Conservation (phyloP, 208 protist species). For the Trypanosoma caninum region DNA sequence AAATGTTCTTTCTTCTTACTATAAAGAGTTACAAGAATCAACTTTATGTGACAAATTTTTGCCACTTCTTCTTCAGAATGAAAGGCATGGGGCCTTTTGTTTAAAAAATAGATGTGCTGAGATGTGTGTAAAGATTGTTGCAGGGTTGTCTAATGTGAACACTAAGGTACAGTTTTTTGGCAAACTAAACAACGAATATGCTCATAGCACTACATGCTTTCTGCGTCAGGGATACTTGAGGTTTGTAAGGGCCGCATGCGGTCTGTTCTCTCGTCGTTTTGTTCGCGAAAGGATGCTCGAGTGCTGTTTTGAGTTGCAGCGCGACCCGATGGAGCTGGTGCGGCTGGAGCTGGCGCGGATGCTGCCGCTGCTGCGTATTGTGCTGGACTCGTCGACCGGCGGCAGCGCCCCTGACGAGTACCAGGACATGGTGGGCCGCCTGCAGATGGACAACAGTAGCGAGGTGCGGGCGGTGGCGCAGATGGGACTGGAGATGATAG, state of each 20-base stretch:
- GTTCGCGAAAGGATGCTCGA: slow-evolving; percentile 83
- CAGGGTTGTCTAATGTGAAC: slow-evolving; percentile 33
- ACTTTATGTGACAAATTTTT: slow-evolving; percentile 64
- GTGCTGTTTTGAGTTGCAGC: slow-evolving; percentile 71
- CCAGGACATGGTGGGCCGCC: slow-evolving; percentile 60
- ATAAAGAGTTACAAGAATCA: slow-evolving; percentile 46
- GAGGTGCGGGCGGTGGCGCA: slow-evolving; percentile 51
- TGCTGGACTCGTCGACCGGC: slow-evolving; percentile 29
- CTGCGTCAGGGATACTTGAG: slow-evolving; percentile 65
- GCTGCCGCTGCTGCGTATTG: slow-evolving; percentile 42
- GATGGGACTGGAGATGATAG: slow-evolving; percentile 34
- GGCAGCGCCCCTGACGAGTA: slow-evolving; percentile 70
- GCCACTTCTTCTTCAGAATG: slow-evolving; percentile 60
- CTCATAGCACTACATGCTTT: slow-evolving; percentile 56
- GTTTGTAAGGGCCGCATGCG: slow-evolving; percentile 53
- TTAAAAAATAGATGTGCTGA: slow-evolving; percentile 59
- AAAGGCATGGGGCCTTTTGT: slow-evolving; percentile 59
- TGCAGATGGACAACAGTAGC: slow-evolving; percentile 70
- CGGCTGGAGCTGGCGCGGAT: slow-evolving; percentile 55
- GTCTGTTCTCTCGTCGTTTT: slow-evolving; percentile 71
- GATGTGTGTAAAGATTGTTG: slow-evolving; percentile 50
- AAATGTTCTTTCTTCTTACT: slow-evolving; percentile 49
- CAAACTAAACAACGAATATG: slow-evolving; percentile 84
- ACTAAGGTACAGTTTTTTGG: slow-evolving; percentile 75
- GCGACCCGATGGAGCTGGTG: slow-evolving; percentile 71